These are phyloP conservation scores for Podospora bellae-mahoneyi DNA, from an alignment of 495 filamentous ascomycete genomes.

Conservation along the genomic window DNA sequence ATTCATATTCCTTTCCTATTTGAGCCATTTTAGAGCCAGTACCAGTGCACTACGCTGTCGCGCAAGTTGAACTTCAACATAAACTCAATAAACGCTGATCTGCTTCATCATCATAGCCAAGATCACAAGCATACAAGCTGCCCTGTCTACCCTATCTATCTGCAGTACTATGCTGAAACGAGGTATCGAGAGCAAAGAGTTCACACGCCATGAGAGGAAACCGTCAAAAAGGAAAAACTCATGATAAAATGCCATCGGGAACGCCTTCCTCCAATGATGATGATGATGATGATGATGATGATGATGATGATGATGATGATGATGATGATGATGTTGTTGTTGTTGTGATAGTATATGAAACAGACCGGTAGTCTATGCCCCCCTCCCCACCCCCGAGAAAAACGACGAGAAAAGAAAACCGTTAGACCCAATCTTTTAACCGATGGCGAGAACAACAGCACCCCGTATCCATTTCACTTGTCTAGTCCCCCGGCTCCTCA, in stretches of 20 bases:
- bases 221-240: neutral
- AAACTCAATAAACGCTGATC: conserved; percentile 10
- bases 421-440: conserved; percentile 17
- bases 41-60: too few relatives aligned
- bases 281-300: neutral
- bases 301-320: neutral
- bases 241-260: conserved; percentile 7
- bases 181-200: neutral
- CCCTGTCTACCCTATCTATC: conserved; percentile 8
- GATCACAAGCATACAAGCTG: neutral
- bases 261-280: conserved; percentile 10
- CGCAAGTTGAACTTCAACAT: neutral
- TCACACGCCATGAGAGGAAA: conserved; percentile 8
- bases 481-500: conserved; percentile 2
- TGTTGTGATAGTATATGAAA: conserved; percentile 1
- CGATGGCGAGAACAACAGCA: neutral
- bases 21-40: neutral
- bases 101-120: neutral
- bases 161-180: neutral
- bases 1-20: too few relatives aligned
- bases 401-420: conserved; percentile 1
- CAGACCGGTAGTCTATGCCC: conserved; percentile 15
- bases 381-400: neutral
- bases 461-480: neutral
- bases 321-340: too few relatives aligned